Percentiles rank a stretch among this genome's conserved stretches.
These are phyloP conservation scores for Suillus alpinus DNA, from an alignment of 768 basidiomycete species.

Conservation along the genomic window DNA sequence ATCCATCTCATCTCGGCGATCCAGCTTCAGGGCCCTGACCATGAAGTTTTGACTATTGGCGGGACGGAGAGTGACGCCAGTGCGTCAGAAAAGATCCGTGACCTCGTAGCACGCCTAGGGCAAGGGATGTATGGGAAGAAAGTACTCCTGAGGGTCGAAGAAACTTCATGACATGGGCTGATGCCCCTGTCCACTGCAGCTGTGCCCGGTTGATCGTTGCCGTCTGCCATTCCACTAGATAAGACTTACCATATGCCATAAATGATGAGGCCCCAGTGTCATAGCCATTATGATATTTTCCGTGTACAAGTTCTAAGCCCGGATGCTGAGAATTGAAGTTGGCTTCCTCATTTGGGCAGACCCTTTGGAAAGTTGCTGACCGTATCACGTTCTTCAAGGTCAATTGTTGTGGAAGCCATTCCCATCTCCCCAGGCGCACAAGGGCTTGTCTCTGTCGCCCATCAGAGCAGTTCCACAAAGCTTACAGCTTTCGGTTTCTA, in stretches of 20 bases:
- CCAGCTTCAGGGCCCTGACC: conserved; percentile 65
- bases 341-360: conserved; percentile 28
- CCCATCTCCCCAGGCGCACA: conserved; percentile 9
- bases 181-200: neutral
- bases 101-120: conserved; percentile 31
- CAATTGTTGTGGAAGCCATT: conserved; percentile 29
- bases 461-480: conserved; percentile 2
- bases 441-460: conserved; percentile 11
- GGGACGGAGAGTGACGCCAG: conserved; percentile 36
- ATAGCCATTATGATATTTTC: neutral
- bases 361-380: conserved; percentile 16
- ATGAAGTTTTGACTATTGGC: conserved; percentile 62
- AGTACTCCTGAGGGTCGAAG: conserved; percentile 41
- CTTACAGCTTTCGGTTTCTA: conserved; percentile 7
- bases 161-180: conserved; percentile 11
- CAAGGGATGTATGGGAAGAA: conserved; percentile 48
- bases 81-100: conserved; percentile 31
- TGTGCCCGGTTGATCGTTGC: neutral
- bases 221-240: neutral
- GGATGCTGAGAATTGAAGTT: neutral
- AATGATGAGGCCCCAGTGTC: neutral
- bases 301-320: neutral
- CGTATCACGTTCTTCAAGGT: conserved; percentile 17
- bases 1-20: conserved; percentile 8
- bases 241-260: neutral